These are phyloP conservation scores for Eucalyptus cloeziana DNA, from an alignment of 345 rosid species.

Conservation along the genomic window DNA sequence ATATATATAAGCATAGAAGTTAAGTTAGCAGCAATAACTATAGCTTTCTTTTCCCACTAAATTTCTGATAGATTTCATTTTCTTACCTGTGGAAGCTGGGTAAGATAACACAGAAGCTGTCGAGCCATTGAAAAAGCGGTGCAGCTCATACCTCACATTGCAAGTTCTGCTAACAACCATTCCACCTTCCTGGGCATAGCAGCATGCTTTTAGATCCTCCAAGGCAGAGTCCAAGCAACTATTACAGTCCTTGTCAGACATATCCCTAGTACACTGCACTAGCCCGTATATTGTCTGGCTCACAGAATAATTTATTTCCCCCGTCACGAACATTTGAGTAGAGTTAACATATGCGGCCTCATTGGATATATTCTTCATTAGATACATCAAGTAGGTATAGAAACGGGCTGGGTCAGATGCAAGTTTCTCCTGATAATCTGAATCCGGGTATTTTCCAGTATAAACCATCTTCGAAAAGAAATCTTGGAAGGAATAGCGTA, in stretches of 20 bases:
- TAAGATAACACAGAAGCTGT: background rate
- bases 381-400: background rate
- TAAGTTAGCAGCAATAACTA: background rate
- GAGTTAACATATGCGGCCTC: slow-evolving; percentile 1
- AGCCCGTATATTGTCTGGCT: slow-evolving; percentile 7
- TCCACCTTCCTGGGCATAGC: slow-evolving; percentile 8
- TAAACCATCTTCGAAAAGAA: background rate
- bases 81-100: slow-evolving; percentile 2
- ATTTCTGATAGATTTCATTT: background rate
- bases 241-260: background rate
- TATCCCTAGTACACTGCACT: slow-evolving; percentile 28
- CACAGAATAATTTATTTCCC: background rate
- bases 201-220: slow-evolving; percentile 5
- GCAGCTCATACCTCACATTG: slow-evolving; percentile 15
- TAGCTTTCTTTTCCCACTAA: background rate
- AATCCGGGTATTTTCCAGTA: slow-evolving; percentile 9
- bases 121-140: slow-evolving; percentile 13
- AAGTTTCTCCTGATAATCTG: background rate
- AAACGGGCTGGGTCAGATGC: slow-evolving; percentile 1
- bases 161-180: slow-evolving; percentile 14
- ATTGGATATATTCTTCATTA: slow-evolving; percentile 1
- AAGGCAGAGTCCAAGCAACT: slow-evolving; percentile 4
- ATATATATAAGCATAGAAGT: background rate
- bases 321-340: slow-evolving; percentile 11
- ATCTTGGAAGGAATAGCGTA: slow-evolving; percentile 10